Evolutionary conservation across 495 filamentous ascomycete species (phyloP).

Genomic region (Xylaria flabelliformis): DNA sequence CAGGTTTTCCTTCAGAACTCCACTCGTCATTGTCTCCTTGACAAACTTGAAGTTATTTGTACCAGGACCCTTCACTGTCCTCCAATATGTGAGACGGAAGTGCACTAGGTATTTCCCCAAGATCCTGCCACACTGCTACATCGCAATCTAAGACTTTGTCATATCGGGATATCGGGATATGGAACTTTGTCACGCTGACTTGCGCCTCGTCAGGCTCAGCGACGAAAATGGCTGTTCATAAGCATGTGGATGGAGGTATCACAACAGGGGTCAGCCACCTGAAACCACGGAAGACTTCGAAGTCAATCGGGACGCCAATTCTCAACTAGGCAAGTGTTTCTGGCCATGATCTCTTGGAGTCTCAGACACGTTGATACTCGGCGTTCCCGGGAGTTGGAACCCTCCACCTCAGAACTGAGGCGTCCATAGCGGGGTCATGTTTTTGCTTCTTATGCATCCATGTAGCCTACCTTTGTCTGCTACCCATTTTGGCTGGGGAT

Average conservation of each 20-base stretch:
- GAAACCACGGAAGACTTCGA: no score
- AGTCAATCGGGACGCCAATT: neutral
- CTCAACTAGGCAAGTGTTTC: neutral
- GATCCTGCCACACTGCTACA: neutral
- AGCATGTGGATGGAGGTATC: no score
- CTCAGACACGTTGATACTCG: neutral
- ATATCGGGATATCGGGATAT: slow-evolving; percentile 1
- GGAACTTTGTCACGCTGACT: slow-evolving; percentile 6
- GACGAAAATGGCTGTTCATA: neutral
- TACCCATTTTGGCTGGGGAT: no score
- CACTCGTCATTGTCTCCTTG: neutral
- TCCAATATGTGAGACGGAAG: neutral
- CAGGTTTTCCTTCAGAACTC: neutral
- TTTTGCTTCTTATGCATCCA: neutral
- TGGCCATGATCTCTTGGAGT: no score
- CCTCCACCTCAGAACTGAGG: neutral
- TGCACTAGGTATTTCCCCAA: neutral
- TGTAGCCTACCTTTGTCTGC: neutral
- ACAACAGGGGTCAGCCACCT: no score
- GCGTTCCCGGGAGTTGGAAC: neutral
- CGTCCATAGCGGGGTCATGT: neutral
- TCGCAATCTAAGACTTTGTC: no score
- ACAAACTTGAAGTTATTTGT: slow-evolving; percentile 3
- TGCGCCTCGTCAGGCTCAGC: slow-evolving; percentile 1
- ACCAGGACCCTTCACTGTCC: neutral